A percentile compares a stretch with the other conserved stretches of the same genome.
These are phyloP conservation scores for Medicago arabica DNA, from an alignment of 306 rosid species.

Conservation along the genomic window DNA sequence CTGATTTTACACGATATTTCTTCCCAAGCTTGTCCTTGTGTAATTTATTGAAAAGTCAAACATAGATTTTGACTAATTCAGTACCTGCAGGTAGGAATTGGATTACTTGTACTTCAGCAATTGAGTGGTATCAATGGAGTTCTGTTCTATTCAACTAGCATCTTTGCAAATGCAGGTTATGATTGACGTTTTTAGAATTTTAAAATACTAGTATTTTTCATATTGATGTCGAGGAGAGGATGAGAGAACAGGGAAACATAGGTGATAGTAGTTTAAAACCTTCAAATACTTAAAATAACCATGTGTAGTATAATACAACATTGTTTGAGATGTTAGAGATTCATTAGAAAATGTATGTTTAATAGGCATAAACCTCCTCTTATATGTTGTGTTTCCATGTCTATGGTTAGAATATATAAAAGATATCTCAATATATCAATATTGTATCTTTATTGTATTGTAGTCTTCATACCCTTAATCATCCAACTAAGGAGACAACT, in stretches of 20 bases:
- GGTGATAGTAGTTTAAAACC: conserved; percentile 24
- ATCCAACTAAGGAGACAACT: not conserved
- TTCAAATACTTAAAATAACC: conserved; percentile 2
- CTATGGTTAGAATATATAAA: conserved; percentile 6
- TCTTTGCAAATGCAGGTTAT: conserved; percentile 78
- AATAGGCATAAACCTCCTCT: conserved; percentile 5
- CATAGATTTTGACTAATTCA: conserved; percentile 28
- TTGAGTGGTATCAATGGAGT: conserved; percentile 84
- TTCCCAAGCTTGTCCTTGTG: conserved; percentile 28
- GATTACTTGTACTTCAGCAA: conserved; percentile 81
- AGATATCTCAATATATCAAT: conserved; percentile 3
- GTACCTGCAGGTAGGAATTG: conserved; percentile 73
- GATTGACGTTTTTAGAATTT: not conserved
- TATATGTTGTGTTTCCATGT: conserved; percentile 3
- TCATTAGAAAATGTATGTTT: not conserved
- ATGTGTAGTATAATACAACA: conserved; percentile 4
- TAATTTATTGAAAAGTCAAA: conserved; percentile 35
- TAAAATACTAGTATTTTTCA: not conserved
- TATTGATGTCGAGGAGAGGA: not conserved
- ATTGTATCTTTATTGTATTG: conserved; percentile 2
- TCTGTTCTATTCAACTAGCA: conserved; percentile 82
- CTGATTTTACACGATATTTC: conserved; percentile 20
- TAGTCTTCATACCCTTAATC: not conserved
- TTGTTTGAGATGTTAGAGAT: conserved; percentile 32
- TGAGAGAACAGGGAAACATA: conserved; percentile 13